Base-by-base conservation (phyloP, 148 eudicot genomes). In the Silene conica region DNA sequence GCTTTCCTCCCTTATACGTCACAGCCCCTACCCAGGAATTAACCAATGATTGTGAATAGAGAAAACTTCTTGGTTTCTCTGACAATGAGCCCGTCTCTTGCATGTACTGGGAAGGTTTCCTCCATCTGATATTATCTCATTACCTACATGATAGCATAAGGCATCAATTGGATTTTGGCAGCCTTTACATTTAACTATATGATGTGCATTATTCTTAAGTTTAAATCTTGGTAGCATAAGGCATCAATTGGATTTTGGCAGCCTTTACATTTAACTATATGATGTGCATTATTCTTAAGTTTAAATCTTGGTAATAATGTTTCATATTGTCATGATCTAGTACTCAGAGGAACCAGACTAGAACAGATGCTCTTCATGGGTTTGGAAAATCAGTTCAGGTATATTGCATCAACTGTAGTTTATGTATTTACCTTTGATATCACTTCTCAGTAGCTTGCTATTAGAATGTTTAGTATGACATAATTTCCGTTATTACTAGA, bases 341-440 rank as follows among this genome's bases (percentile, higher is more conserved):
- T 92, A 71, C 82, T 60, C 76, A 87, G 41, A 89, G 81, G 73
- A 76, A 82, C 80, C 89, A 84, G 78, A 69, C 78, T 57, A 77
- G 73, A 55, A 77, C 74, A 81, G 84, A 86, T 48, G 63, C 74
- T 72, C 66, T 57, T 72, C 80, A 69, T 28, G 64, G 69, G 72
- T 22, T 79, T n/a, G 81, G 86, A 69, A 93, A 84, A 83, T 75
- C 85, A n/a, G 67, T 83, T 63, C 89, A 90, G 89, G 96, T 88
- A 80, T 43, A 21, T 41, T 43, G 14, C 67, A 19, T 19, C 19
- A 19, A 23, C 12, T 65, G 50, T 16, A 15, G 67, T 66, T 78
- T 21, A 18, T 25, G 45, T 56, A 48, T 3, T n/a, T 45, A 21
- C 16, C 9, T 75, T 45, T 16, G 63, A 43, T 12, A 18, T 57